phyloP scores from a whole-genome alignment of 495 filamentous ascomycete species.

The Symbiotaphrina buchneri region DNA sequence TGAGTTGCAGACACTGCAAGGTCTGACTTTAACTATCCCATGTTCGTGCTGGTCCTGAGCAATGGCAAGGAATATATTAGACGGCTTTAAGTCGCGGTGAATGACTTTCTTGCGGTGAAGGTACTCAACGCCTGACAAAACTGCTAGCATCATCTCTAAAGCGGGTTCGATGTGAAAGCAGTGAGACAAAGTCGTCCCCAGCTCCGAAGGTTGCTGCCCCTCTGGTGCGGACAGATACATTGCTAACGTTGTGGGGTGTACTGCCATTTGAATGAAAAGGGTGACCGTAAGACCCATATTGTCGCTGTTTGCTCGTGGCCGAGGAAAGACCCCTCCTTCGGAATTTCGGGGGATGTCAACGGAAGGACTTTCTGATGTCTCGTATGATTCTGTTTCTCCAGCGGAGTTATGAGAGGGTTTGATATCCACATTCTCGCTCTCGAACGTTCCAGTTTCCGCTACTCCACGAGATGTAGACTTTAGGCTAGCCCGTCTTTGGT shows the following conservation, averaged over 20 bases:
- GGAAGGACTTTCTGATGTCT: background rate
- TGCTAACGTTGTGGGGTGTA: slow-evolving; percentile 17
- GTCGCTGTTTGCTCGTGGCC: slow-evolving; percentile 1
- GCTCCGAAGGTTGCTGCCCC: background rate
- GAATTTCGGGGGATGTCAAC: too few species aligned
- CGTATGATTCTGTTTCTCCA: background rate
- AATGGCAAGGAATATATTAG: slow-evolving; percentile 4
- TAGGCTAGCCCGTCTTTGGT: background rate
- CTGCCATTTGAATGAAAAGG: slow-evolving; percentile 20
- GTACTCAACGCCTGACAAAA: slow-evolving; percentile 11
- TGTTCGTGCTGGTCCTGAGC: slow-evolving; percentile 5
- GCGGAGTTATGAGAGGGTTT: background rate
- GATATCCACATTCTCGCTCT: background rate
- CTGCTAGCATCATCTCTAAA: slow-evolving; percentile 12
- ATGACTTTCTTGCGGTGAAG: background rate
- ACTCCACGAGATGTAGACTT: background rate
- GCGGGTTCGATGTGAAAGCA: slow-evolving; percentile 17
- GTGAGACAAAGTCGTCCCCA: slow-evolving; percentile 8
- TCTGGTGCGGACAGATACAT: slow-evolving; percentile 11
- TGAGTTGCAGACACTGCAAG: slow-evolving; percentile 16
- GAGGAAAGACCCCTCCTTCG: background rate
- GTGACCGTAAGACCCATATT: slow-evolving; percentile 6
- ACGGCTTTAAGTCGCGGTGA: background rate
- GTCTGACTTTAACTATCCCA: slow-evolving; percentile 12
- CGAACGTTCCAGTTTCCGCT: too few species aligned